Evolutionary conservation across 371 early-diverging fungal genomes (phyloP), one percentile per base, ranked within the genome.

Genomic region (Mucor sp.): DNA sequence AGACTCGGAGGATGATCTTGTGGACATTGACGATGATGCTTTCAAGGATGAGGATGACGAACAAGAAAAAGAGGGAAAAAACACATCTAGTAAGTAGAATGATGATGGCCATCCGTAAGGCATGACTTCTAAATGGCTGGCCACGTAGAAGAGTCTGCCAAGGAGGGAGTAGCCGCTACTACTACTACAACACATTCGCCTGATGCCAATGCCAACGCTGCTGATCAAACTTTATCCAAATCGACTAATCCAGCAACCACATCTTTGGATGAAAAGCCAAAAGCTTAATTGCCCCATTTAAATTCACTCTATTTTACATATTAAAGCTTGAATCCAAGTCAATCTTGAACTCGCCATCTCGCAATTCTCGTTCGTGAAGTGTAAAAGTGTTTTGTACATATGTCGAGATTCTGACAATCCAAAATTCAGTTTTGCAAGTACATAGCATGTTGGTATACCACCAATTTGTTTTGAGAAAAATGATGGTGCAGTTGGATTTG

Each of bases 1-100:
- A 15, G 69, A 66, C 30, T 59, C 50, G 9, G 63, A 65, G 9
- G 63, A 65, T 50, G 65, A 66, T 47, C 35, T 68, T 17, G 65
- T 68, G 19, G 68, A 62, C 44, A 43, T 43, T 35, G 53, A 63
- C 12, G 63, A 65, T 11, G 66, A 66, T 21, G 32, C 48, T 32
- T 62, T 48, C 9, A 33, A 33, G 14, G 62, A 58, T 48, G 27
- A 68, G 17, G 63, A 60, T 19, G n/a, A 60, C 0, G 39, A 66
- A 5, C 33, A 11, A 28, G 19, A 60, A 21, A 28, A 57, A 21
- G 17, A 48, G 12, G 0, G 27, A 50, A 27, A 21, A 0, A 6
- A 25, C 1, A 6, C 19, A 44, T 19, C 44, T 53, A 9, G 27
- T 25, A 21, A 53, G 53, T 53, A n/a, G n/a, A n/a, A 53, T 0